These are phyloP conservation scores for Pulveroboletus frians DNA, from an alignment of 768 basidiomycete genomes.

Conservation along the genomic window DNA sequence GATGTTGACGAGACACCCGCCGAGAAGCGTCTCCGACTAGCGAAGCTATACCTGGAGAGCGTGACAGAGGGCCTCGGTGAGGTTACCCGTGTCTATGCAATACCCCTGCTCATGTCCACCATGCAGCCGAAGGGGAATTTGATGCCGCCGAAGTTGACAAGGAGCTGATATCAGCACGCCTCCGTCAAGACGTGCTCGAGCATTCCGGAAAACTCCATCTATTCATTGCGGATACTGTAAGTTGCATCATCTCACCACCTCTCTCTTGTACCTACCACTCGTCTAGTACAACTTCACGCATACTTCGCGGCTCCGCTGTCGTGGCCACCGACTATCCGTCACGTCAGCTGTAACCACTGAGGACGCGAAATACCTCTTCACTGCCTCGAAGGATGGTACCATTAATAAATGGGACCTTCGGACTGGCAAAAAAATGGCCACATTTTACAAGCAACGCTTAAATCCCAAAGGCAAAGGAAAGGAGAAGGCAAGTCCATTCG, in stretches of 20 bases:
- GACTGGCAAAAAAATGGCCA: slow-evolving; percentile 53
- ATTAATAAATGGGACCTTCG: slow-evolving; percentile 82
- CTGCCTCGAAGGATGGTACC: slow-evolving; percentile 84
- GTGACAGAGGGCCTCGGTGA: slow-evolving; percentile 71
- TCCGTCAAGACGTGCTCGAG: slow-evolving; percentile 89
- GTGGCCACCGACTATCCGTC: slow-evolving; percentile 72
- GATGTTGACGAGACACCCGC: slow-evolving; percentile 88
- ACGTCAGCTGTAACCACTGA: slow-evolving; percentile 79
- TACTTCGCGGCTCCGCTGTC: slow-evolving; percentile 48
- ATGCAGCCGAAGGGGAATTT: slow-evolving; percentile 73
- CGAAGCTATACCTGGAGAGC: slow-evolving; percentile 83
- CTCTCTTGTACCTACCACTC: neutral
- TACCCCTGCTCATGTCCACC: neutral
- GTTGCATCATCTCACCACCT: slow-evolving; percentile 18
- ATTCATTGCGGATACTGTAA: slow-evolving; percentile 69
- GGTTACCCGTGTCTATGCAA: slow-evolving; percentile 20
- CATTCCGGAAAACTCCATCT: slow-evolving; percentile 84
- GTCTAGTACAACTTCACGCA: slow-evolving; percentile 47
- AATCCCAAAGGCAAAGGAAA: slow-evolving; percentile 51
- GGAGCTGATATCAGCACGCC: slow-evolving; percentile 82
- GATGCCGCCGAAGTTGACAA: slow-evolving; percentile 96
- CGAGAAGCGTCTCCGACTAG: slow-evolving; percentile 85
- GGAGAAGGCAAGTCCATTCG: slow-evolving; percentile 44
- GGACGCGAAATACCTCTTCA: slow-evolving; percentile 72
- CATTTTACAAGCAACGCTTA: slow-evolving; percentile 56